Evolutionary conservation across 2,329 filamentous ascomycete species (phyloP).

Genomic region (Clonostachys rosea): DNA sequence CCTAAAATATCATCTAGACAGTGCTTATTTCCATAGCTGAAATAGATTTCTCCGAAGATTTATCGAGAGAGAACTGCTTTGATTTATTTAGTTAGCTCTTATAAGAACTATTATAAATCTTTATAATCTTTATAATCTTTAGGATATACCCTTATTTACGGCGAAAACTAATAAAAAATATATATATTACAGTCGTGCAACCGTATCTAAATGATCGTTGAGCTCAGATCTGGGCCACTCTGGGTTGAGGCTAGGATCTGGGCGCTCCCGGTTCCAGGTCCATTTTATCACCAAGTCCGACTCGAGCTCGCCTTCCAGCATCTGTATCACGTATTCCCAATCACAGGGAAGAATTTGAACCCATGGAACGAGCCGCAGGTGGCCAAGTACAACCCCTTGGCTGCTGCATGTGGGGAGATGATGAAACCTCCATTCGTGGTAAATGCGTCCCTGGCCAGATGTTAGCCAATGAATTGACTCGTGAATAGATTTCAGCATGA

Average conservation of each 20-base stretch:
- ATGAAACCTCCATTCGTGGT: conserved; percentile 58
- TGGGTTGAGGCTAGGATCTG: conserved; percentile 43
- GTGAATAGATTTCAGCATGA: background rate
- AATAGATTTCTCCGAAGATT: too few relatives aligned
- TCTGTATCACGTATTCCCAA: conserved; percentile 58
- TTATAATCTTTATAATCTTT: too few relatives aligned
- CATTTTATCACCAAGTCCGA: conserved; percentile 39
- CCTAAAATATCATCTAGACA: too few relatives aligned
- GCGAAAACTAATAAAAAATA: too few relatives aligned
- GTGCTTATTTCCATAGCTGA: too few relatives aligned
- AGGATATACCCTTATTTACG: too few relatives aligned
- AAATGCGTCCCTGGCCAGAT: conserved; percentile 55
- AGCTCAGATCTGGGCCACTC: conserved; percentile 56
- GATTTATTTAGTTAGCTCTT: too few relatives aligned
- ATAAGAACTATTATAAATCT: too few relatives aligned
- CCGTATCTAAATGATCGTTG: conserved; percentile 37
- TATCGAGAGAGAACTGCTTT: too few relatives aligned
- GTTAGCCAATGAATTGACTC: background rate
- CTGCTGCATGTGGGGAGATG: conserved; percentile 50
- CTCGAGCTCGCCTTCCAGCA: conserved; percentile 41
- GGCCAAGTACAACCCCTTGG: conserved; percentile 52
- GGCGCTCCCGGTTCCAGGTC: conserved; percentile 56
- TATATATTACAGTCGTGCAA: conserved; percentile 11
- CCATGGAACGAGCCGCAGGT: conserved; percentile 64
- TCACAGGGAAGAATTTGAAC: conserved; percentile 63